These are phyloP conservation scores for Chondrus crispus DNA, from an alignment of 23 red algal species.

Conservation along the genomic window DNA sequence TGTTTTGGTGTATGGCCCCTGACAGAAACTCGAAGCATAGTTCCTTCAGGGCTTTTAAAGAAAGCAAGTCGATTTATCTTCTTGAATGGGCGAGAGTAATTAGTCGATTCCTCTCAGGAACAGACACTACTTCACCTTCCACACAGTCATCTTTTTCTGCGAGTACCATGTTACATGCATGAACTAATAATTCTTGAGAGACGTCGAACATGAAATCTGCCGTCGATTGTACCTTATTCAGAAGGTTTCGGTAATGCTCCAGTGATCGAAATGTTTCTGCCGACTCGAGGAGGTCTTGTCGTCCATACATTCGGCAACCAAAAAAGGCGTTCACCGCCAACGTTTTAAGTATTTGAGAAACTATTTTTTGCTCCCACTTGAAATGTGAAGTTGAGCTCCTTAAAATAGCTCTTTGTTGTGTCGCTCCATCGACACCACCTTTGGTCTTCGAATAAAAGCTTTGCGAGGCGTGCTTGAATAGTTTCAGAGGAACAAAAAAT, in stretches of 20 bases:
- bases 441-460: neutral
- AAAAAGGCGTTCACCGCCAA: neutral
- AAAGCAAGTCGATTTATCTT: neutral
- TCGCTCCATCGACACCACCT: neutral
- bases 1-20: too few species aligned
- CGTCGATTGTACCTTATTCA: neutral
- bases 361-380: neutral
- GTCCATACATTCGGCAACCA: neutral
- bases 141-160: neutral
- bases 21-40: too few species aligned
- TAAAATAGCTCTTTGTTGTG: neutral
- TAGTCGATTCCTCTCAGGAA: neutral
- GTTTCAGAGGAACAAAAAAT: neutral
- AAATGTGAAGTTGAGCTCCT: neutral
- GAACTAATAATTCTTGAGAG: neutral
- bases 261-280: neutral
- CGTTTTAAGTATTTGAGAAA: neutral
- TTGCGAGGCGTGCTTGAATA: neutral
- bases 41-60: neutral
- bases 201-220: neutral
- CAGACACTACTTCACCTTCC: neutral
- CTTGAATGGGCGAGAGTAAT: neutral
- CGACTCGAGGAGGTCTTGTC: neutral
- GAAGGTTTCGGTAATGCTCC: neutral
- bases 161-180: neutral